A percentile compares a stretch with the other conserved stretches of the same genome.
Conservation (phyloP, 2,329 filamentous ascomycete genomes). For the Hymenotorrendiella dingleyae region DNA sequence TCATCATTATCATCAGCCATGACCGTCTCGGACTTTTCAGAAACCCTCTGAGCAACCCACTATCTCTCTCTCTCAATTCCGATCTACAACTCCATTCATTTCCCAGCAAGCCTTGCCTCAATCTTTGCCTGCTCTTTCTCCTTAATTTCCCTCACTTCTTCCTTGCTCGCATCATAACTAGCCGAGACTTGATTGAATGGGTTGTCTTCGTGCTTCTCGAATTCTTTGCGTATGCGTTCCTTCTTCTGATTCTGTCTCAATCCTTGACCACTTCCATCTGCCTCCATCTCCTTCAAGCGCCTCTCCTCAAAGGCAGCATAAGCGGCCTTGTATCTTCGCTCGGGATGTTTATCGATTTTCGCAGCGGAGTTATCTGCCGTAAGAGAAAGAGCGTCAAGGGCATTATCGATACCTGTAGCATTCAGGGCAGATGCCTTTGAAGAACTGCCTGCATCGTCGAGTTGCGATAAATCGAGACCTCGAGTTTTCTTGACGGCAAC, state of each 20-base stretch:
- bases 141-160: conserved; percentile 64
- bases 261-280: conserved; percentile 66
- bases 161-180: conserved; percentile 69
- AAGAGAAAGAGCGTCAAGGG: conserved; percentile 77
- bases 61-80: no score
- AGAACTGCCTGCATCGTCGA: conserved; percentile 50
- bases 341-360: conserved; percentile 84
- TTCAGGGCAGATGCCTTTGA: conserved; percentile 55
- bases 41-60: no score
- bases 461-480: conserved; percentile 68
- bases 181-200: conserved; percentile 84
- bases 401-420: conserved; percentile 87
- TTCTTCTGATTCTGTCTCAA: conserved; percentile 79
- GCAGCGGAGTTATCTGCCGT: conserved; percentile 46
- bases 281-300: conserved; percentile 76
- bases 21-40: no score
- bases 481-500: conserved; percentile 61
- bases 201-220: conserved; percentile 90
- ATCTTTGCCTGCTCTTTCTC: conserved; percentile 66
- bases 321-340: conserved; percentile 80
- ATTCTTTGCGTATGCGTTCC: conserved; percentile 82
- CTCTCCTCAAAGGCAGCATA: conserved; percentile 77
- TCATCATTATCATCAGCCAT: no score
- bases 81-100: conserved; percentile 19
- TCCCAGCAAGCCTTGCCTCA: conserved; percentile 58